Evolutionary conservation across 2,329 filamentous ascomycete species (phyloP).

Genomic region (Fusarium graminum): DNA sequence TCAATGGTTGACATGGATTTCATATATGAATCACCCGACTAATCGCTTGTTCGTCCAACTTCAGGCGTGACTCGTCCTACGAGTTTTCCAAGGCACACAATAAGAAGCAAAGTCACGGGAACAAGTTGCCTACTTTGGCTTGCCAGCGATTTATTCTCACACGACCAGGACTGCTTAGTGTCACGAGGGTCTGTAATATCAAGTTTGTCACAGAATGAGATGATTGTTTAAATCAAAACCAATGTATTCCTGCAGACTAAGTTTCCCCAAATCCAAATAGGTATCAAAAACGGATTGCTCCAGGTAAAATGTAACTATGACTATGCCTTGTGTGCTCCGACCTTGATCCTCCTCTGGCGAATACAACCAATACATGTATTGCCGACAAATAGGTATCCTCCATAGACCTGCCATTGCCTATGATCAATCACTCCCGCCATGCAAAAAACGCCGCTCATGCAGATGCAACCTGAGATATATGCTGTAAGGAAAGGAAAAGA

Average conservation of each 20-base stretch:
- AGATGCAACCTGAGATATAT: slow-evolving; percentile 31
- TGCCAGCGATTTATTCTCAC: slow-evolving; percentile 3
- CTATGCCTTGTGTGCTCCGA: slow-evolving; percentile 21
- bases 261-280: slow-evolving; percentile 40
- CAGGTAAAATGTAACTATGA: slow-evolving; percentile 36
- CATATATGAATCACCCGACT: not conserved
- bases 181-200: slow-evolving; percentile 1
- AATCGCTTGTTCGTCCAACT: not conserved
- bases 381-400: slow-evolving; percentile 25
- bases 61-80: not conserved
- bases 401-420: slow-evolving; percentile 40
- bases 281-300: slow-evolving; percentile 46
- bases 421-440: slow-evolving; percentile 35
- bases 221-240: slow-evolving; percentile 3
- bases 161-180: not conserved
- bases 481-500: slow-evolving; percentile 18
- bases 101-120: slow-evolving; percentile 18
- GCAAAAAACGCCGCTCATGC: slow-evolving; percentile 43
- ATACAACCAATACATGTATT: slow-evolving; percentile 24
- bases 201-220: not conserved
- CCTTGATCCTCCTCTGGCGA: slow-evolving; percentile 22
- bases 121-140: not conserved
- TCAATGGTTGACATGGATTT: not conserved
- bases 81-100: slow-evolving; percentile 12
- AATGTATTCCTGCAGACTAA: slow-evolving; percentile 12